Conservation (phyloP, 2,329 filamentous ascomycete genomes). For the Geosmithia morbida region DNA sequence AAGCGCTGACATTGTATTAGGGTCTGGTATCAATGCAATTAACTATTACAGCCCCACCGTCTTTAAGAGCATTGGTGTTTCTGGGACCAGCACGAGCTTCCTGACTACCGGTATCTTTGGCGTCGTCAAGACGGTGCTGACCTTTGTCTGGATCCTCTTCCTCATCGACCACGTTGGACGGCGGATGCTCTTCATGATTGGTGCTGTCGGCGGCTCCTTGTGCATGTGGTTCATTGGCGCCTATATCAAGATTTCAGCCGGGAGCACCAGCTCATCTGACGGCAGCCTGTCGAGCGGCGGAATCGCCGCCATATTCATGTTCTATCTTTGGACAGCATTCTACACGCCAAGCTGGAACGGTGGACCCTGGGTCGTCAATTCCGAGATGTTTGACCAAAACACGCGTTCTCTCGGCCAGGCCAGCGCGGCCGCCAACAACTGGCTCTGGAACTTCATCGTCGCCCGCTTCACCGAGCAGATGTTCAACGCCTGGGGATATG, state of each 20-base stretch:
- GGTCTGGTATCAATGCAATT: constrained; percentile 57
- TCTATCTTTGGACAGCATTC: constrained; percentile 56
- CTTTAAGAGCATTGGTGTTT: constrained; percentile 21
- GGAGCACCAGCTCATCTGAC: neutral
- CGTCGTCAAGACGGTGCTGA: constrained; percentile 50
- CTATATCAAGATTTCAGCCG: constrained; percentile 31
- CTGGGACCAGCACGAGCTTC: constrained; percentile 22
- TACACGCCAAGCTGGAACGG: constrained; percentile 64
- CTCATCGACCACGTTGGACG: constrained; percentile 40
- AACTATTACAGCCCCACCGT: constrained; percentile 42
- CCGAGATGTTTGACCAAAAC: constrained; percentile 62
- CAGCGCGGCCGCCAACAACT: constrained; percentile 56
- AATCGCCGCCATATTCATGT: constrained; percentile 48
- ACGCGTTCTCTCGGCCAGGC: constrained; percentile 51
- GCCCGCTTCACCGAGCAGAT: constrained; percentile 53
- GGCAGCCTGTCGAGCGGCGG: constrained; percentile 26
- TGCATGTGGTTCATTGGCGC: constrained; percentile 48
- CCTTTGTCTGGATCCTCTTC: constrained; percentile 48
- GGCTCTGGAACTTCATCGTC: constrained; percentile 60
- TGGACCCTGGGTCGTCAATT: constrained; percentile 62
- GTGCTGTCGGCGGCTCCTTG: constrained; percentile 40
- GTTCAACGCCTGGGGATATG: constrained; percentile 43
- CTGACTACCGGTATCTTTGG: constrained; percentile 55
- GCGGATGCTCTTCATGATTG: constrained; percentile 40
- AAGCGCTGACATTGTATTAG: neutral